Evolutionary conservation across 139 green algal genomes (phyloP), one percentile per base, ranked within the genome.

Genomic region (Trebouxia sp.): DNA sequence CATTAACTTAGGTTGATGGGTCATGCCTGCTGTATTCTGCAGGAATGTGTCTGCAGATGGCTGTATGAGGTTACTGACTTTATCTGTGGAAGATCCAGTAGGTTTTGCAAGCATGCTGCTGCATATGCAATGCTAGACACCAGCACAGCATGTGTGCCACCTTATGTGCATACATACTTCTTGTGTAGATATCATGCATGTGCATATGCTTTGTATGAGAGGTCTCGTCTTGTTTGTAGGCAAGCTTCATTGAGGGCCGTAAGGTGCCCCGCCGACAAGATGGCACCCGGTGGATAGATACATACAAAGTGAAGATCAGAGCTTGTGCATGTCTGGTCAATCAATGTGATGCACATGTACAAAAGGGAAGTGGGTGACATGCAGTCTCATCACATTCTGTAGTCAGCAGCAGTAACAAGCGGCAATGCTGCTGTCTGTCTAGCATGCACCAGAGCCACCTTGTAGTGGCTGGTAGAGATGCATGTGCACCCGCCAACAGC

Each of bases 201-300:
- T n/a, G n/a, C n/a, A n/a, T n/a, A 11, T 28, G 1, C 26, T 1
- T 42, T 38, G 24, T 4, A 58, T 55, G 35, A 5, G 30, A 30
- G 26, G 26, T 17, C 6, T 15, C 24, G 5, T 26, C 8, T 15
- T 28, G 24, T 5, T 38, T 69, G 2, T 72, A 89, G 76, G 87
- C 92, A 10, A 83, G 85, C 37, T 91, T 88, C 67, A 66, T 94
- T 69, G 91, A 96, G 74, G 89, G 92, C 22, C 79, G 88, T 28
- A 88, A 89, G 62, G 77, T 93, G n/a, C 81, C 88, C 50, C 83
- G 87, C 0, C 84, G 91, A 28, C 84, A 91, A 28, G 83, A 90
- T 32, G 72, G 47, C 0, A 47, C 81, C 0, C 75, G 91, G 20
- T 96, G 92, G 92, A 88, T 94, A 9, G 91, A 96, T 37, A 85